Percentiles rank a stretch among this genome's conserved stretches.
phyloP scores from a whole-genome alignment of 1,139 yeast species.

The Blastobotrys persicus region DNA sequence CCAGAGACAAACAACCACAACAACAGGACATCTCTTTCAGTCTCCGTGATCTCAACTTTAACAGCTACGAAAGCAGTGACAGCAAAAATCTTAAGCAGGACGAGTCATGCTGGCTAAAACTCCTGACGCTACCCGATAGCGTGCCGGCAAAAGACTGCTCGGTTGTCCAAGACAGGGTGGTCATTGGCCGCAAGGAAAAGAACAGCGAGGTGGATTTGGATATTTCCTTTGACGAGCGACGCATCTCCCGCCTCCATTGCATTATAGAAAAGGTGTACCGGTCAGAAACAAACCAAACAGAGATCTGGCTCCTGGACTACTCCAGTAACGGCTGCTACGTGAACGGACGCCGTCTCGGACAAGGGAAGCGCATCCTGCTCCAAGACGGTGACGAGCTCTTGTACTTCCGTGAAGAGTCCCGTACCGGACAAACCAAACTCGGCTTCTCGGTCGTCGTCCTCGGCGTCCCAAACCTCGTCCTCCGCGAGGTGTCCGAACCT shows the following conservation, averaged over 20 bases:
- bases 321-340: conserved; percentile 79
- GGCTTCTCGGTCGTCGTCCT: conserved; percentile 3
- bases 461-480: not conserved
- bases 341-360: conserved; percentile 57
- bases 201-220: conserved; percentile 5
- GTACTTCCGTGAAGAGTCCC: conserved; percentile 58
- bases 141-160: conserved; percentile 47
- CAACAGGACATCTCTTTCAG: conserved; percentile 3
- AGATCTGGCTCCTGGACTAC: conserved; percentile 77
- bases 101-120: conserved; percentile 1
- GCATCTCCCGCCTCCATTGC: conserved; percentile 85
- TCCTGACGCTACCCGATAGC: conserved; percentile 35
- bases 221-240: conserved; percentile 52
- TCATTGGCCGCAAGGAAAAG: conserved; percentile 31
- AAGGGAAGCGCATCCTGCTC: conserved; percentile 59
- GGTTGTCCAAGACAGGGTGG: conserved; percentile 37
- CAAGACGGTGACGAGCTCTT: conserved; percentile 64
- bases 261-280: conserved; percentile 53
- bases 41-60: not conserved
- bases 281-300: conserved; percentile 42
- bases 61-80: not conserved
- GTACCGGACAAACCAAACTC: conserved; percentile 3
- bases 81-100: not conserved
- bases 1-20: not conserved
- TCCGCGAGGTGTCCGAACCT: conserved; percentile 1